Evolutionary conservation across 1,284 basidiomycete genomes (phyloP).

Genomic region (Golubevia pallescens): DNA sequence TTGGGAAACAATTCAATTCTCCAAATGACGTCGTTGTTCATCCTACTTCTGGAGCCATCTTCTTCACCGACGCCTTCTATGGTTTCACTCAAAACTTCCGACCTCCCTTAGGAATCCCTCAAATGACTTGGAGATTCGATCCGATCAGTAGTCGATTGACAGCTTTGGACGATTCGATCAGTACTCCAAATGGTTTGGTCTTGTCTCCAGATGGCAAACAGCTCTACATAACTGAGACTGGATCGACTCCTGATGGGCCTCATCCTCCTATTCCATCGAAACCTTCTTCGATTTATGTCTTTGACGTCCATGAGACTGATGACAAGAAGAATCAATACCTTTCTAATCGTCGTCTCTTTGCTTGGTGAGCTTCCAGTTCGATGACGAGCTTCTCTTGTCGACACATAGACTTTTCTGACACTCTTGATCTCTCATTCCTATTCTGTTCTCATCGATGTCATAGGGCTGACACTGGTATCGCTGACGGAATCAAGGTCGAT

Average conservation of each 20-base stretch:
- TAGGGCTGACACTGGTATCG: conserved; percentile 70
- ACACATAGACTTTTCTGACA: background rate
- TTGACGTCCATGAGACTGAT: conserved; percentile 68
- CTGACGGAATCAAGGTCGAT: conserved; percentile 73
- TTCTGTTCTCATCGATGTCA: background rate
- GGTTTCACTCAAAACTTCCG: conserved; percentile 71
- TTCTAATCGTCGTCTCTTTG: conserved; percentile 74
- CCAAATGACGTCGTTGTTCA: conserved; percentile 79
- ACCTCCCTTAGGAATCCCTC: conserved; percentile 72
- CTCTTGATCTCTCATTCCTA: background rate
- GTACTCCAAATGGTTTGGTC: conserved; percentile 72
- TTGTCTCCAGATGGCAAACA: conserved; percentile 73
- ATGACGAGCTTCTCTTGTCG: too few relatives aligned
- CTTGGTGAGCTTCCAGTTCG: conserved; percentile 65
- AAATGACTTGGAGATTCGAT: conserved; percentile 77
- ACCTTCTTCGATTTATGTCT: conserved; percentile 70
- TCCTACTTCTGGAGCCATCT: conserved; percentile 71
- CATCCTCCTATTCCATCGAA: background rate
- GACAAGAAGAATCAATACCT: conserved; percentile 70
- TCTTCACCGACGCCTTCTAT: conserved; percentile 74
- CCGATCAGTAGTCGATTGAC: conserved; percentile 72
- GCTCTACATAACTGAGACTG: conserved; percentile 72
- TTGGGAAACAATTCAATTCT: conserved; percentile 80
- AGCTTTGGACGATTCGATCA: conserved; percentile 75
- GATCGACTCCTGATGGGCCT: conserved; percentile 64